These are phyloP conservation scores for Whalleya microplaca DNA, from an alignment of 2,329 filamentous ascomycete species.

Conservation along the genomic window DNA sequence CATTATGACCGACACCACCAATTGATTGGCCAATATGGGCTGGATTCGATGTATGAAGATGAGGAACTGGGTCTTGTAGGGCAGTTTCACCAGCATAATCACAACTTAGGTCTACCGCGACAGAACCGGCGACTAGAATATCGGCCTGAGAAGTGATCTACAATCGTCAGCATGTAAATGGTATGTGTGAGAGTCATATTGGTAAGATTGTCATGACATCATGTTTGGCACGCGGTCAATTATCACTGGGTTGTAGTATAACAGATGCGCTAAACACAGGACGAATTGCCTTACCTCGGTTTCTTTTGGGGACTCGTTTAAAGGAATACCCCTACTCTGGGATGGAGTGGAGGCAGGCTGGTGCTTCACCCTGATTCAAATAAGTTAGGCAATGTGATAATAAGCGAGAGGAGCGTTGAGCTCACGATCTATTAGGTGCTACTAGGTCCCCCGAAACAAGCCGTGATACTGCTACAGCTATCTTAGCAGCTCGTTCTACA, in stretches of 20 bases:
- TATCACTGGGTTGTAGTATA: background rate
- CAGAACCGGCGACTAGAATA: conserved; percentile 86
- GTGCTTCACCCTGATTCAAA: conserved; percentile 27
- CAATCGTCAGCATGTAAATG: conserved; percentile 19
- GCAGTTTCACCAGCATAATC: conserved; percentile 59
- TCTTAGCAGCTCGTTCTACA: conserved; percentile 56
- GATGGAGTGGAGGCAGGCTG: conserved; percentile 10
- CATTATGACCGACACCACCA: conserved; percentile 91
- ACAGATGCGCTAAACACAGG: background rate
- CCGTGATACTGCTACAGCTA: conserved; percentile 57
- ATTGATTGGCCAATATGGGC: conserved; percentile 79
- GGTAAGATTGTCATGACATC: background rate
- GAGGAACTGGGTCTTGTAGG: conserved; percentile 43
- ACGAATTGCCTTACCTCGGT: conserved; percentile 27
- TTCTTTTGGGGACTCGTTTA: conserved; percentile 11
- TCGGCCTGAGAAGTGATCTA: conserved; percentile 49
- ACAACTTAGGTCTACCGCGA: conserved; percentile 87
- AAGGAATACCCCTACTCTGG: conserved; percentile 13
- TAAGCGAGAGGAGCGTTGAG: conserved; percentile 23
- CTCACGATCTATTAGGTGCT: conserved; percentile 35
- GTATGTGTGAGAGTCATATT: background rate
- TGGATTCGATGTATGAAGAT: conserved; percentile 82
- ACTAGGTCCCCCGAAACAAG: conserved; percentile 40
- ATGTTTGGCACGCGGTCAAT: background rate
- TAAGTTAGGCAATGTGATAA: conserved; percentile 23